A percentile compares a stretch with the other conserved stretches of the same genome.
Evolutionary conservation across 2,329 filamentous ascomycete species (phyloP).

Genomic region (Colletotrichum lini): DNA sequence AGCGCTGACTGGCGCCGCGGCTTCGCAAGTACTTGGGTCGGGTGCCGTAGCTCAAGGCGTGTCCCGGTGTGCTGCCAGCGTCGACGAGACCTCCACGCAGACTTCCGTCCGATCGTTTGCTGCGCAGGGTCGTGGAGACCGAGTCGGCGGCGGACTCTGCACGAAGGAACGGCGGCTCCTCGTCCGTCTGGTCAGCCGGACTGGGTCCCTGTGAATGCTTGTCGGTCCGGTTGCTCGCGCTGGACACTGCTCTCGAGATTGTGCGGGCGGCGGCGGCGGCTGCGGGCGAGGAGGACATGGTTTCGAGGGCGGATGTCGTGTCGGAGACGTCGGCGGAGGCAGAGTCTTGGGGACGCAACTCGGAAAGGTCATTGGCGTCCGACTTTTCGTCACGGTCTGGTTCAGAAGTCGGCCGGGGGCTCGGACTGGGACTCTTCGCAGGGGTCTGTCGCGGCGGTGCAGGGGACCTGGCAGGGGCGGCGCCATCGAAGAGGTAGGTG

Average conservation of each 20-base stretch:
- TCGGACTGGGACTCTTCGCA: constrained; percentile 40
- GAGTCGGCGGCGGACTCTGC: constrained; percentile 48
- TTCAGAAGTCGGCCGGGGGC: constrained; percentile 28
- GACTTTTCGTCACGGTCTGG: constrained; percentile 19
- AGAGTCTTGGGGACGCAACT: constrained; percentile 43
- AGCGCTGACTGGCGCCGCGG: constrained; percentile 70
- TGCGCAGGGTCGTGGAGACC: constrained; percentile 48
- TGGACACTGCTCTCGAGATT: constrained; percentile 66
- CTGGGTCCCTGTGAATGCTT: constrained; percentile 46
- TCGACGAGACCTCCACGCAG: constrained; percentile 54
- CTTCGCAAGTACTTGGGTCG: constrained; percentile 72
- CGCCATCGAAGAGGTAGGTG: constrained; percentile 70
- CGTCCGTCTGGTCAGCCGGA: constrained; percentile 46
- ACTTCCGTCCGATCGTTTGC: constrained; percentile 52
- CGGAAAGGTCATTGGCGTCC: constrained; percentile 24
- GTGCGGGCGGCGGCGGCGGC: constrained; percentile 68
- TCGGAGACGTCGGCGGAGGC: constrained; percentile 52
- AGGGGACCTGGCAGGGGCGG: constrained; percentile 52
- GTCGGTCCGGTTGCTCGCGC: constrained; percentile 53
- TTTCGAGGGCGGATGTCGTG: constrained; percentile 67
- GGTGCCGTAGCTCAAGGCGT: constrained; percentile 61
- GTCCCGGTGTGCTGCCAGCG: constrained; percentile 62
- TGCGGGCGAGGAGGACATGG: constrained; percentile 70
- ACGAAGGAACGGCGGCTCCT: constrained; percentile 49
- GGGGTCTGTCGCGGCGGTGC: constrained; percentile 48